phyloP scores from a whole-genome alignment of 2,329 filamentous ascomycete species.

The Metarhizium sp. region DNA sequence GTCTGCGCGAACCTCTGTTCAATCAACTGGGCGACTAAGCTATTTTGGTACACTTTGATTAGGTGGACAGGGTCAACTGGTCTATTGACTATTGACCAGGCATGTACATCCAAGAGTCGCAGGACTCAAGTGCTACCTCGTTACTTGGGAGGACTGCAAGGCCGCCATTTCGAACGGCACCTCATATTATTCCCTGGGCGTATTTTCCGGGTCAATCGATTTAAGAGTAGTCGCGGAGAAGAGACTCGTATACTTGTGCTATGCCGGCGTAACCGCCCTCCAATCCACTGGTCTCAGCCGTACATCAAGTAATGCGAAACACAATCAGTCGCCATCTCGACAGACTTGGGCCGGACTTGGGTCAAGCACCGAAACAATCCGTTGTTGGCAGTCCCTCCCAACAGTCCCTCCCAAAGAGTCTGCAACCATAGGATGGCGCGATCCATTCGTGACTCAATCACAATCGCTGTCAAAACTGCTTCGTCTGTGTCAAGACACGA shows the following conservation, averaged over 20 bases:
- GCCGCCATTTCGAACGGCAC: slow-evolving; percentile 12
- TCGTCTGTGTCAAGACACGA: slow-evolving; percentile 8
- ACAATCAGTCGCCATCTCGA: slow-evolving; percentile 31
- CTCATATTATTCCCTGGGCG: slow-evolving; percentile 30
- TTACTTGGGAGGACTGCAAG: slow-evolving; percentile 20
- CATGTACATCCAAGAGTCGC: slow-evolving; percentile 29
- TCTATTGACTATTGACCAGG: slow-evolving; percentile 33
- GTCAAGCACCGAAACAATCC: slow-evolving; percentile 12
- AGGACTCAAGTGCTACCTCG: slow-evolving; percentile 23
- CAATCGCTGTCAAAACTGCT: slow-evolving; percentile 11
- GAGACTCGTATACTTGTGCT: slow-evolving; percentile 24
- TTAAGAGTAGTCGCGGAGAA: slow-evolving; percentile 28
- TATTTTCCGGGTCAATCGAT: slow-evolving; percentile 35
- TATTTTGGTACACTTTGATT: no score
- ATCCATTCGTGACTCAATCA: slow-evolving; percentile 16
- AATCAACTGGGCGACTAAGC: no score
- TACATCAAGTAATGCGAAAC: slow-evolving; percentile 34
- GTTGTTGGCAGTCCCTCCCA: slow-evolving; percentile 10
- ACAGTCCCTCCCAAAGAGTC: slow-evolving; percentile 11
- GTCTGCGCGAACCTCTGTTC: no score
- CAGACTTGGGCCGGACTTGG: slow-evolving; percentile 19
- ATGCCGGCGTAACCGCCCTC: slow-evolving; percentile 33
- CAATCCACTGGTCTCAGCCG: slow-evolving; percentile 34
- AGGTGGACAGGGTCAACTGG: slow-evolving; percentile 5
- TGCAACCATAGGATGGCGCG: slow-evolving; percentile 16